Evolutionary conservation across 2,329 filamentous ascomycete genomes (phyloP), one percentile per base, ranked within the genome.

Genomic region (Shiraia sp.): DNA sequence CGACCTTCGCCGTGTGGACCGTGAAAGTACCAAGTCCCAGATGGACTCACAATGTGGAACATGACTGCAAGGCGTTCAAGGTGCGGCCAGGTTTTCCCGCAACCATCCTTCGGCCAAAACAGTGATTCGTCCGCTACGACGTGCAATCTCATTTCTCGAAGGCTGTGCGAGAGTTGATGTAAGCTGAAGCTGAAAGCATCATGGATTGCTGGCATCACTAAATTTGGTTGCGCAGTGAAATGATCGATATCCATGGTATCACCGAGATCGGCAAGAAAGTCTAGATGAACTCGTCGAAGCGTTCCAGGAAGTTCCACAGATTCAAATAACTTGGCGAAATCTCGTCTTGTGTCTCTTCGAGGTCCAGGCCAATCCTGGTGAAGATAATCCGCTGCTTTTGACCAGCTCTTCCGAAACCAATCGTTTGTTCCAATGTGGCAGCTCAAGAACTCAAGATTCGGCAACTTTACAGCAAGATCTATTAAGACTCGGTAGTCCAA

Each of bases 341-440:
- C 50, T n/a, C 55, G 47, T 12, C 57, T 44, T 10, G 50, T 39
- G 39, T 61, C 57, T 10, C 52, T 48, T 16, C 47, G 53, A n/a
- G 50, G 53, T 12, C 55, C 57, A 27, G 33, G 39, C 29, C 42
- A 47, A 17, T 60, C 55, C 3, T 40, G 41, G 15, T 28, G 46
- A 35, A 42, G 32, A 16, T 52, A 38, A 27, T 33, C 26, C 24
- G 32, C 15, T 8, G 23, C 34, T 25, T 48, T 39, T 14, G 30
- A 2, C 13, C 22, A n/a, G 4, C 22, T 4, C 8, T 24, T 34
- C 12, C 14, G 33, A 9, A 37, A n/a, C 40, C 36, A 50, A 23
- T 42, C 35, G 22, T 31, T 25, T 12, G 25, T 32, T 9, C 44
- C 40, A 24, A 38, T 24, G 24, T 39, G 29, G 16, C 45, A 51